Evolutionary conservation across 192 early-diverging fungal species (phyloP).

Genomic region (Pilaira anomala): DNA sequence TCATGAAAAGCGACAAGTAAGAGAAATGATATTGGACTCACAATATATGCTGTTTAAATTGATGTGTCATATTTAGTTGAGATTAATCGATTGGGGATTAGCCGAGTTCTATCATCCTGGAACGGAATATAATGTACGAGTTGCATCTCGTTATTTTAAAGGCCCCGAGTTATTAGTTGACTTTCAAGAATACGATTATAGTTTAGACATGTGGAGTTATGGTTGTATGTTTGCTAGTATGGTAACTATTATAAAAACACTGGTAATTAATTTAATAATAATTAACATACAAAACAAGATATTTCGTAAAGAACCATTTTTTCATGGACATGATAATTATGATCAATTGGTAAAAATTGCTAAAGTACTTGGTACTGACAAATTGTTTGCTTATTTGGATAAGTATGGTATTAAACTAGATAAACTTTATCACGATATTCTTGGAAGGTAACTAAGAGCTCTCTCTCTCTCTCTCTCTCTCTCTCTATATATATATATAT

Average conservation of each 20-base stretch:
- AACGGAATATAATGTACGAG: conserved; percentile 96
- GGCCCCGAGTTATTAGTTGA: conserved; percentile 98
- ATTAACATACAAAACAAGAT: conserved; percentile 55
- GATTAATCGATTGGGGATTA: conserved; percentile 98
- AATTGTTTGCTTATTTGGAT: conserved; percentile 86
- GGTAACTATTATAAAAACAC: conserved; percentile 58
- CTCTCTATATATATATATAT: no score
- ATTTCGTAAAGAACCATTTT: conserved; percentile 99
- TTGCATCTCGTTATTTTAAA: conserved; percentile 98
- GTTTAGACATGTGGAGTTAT: conserved; percentile 98
- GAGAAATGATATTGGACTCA: not conserved
- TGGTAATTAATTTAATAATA: not conserved
- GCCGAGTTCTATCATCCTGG: conserved; percentile 99
- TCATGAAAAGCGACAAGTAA: conserved; percentile 80
- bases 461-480: no score
- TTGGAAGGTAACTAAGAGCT: conserved; percentile 67
- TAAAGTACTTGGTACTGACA: conserved; percentile 95
- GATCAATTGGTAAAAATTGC: conserved; percentile 99
- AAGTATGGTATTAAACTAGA: conserved; percentile 95
- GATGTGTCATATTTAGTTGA: conserved; percentile 50
- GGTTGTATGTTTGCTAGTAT: conserved; percentile 99
- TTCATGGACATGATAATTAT: conserved; percentile 98
- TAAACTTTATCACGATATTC: conserved; percentile 85
- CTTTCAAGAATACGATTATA: conserved; percentile 98
- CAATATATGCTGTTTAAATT: not conserved